A percentile compares a stretch with the other conserved stretches of the same genome.
These are phyloP conservation scores for Tolypocladium pustulatum DNA, from an alignment of 2,329 filamentous ascomycete genomes.

Conservation along the genomic window DNA sequence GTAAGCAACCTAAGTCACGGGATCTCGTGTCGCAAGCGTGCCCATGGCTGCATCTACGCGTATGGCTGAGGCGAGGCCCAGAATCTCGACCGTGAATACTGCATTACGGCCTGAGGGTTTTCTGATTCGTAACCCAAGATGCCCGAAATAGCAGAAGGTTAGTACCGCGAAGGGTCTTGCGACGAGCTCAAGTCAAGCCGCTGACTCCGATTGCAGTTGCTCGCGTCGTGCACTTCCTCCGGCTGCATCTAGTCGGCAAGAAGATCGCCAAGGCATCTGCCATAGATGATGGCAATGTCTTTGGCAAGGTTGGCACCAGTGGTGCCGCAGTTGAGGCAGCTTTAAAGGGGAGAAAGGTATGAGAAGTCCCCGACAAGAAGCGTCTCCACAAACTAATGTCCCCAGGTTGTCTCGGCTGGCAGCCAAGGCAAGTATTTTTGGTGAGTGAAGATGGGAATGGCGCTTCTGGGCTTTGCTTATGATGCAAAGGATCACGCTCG, in stretches of 20 bases:
- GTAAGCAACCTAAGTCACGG: conserved; percentile 16
- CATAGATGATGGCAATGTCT: conserved; percentile 74
- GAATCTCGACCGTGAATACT: neutral
- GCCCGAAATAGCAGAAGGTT: conserved; percentile 55
- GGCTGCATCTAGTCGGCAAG: conserved; percentile 74
- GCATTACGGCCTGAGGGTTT: neutral
- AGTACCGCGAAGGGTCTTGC: conserved; percentile 2
- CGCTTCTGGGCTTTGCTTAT: neutral
- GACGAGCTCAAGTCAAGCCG: neutral
- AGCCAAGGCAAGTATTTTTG: conserved; percentile 98
- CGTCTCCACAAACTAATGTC: neutral
- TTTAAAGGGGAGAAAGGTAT: conserved; percentile 59
- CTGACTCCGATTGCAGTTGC: conserved; percentile 43
- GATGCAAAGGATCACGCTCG: conserved; percentile 37
- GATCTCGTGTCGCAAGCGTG: conserved; percentile 19
- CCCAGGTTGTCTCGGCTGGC: conserved; percentile 50
- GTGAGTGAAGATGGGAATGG: conserved; percentile 21
- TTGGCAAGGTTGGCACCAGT: conserved; percentile 80
- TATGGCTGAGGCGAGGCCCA: neutral
- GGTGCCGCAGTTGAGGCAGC: conserved; percentile 63
- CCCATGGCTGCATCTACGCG: neutral
- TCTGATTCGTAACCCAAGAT: conserved; percentile 22
- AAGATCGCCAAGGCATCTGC: conserved; percentile 60
- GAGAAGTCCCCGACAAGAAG: neutral
- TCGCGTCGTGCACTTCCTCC: conserved; percentile 76